Percentiles rank a stretch among this genome's conserved stretches.
phyloP scores from a whole-genome alignment of 345 rosid genomes.

The Bruguiera sexangula region DNA sequence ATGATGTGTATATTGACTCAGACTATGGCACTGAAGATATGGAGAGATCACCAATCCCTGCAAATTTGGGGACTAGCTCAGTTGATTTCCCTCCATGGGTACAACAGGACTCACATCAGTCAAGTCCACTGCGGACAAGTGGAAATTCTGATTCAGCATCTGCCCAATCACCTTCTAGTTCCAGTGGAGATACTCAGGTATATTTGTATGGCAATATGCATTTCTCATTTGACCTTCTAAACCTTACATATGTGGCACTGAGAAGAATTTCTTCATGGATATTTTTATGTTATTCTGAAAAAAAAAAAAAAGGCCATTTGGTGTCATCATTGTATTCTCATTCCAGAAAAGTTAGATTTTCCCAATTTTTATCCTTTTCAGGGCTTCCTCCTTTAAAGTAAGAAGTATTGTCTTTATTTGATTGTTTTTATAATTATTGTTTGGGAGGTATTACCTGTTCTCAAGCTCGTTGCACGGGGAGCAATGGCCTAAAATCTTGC shows the following conservation, averaged over 20 bases:
- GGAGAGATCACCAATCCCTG: conserved; percentile 66
- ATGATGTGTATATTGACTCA: conserved; percentile 74
- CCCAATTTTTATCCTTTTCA: not conserved
- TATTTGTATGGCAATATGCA: not conserved
- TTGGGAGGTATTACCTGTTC: too few species aligned
- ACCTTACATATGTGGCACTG: not conserved
- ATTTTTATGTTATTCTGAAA: not conserved
- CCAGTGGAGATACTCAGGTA: conserved; percentile 90
- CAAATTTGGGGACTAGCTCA: conserved; percentile 57
- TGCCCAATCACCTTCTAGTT: conserved; percentile 94
- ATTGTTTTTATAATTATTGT: not conserved
- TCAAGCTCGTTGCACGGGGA: too few species aligned
- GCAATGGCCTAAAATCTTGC: too few species aligned
- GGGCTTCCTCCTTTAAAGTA: too few species aligned
- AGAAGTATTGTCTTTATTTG: not conserved
- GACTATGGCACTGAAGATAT: conserved; percentile 76
- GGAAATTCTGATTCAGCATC: conserved; percentile 96
- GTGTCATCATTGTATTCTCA: not conserved
- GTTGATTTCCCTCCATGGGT: conserved; percentile 84
- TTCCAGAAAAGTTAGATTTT: not conserved
- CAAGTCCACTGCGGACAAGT: conserved; percentile 96
- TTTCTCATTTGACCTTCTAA: conserved; percentile 1
- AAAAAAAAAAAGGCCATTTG: not conserved
- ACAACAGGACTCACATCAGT: conserved; percentile 74
- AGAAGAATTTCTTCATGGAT: conserved; percentile 1